Evolutionary conservation across 768 basidiomycete species (phyloP).

Genomic region (Boletus eberwhitei): DNA sequence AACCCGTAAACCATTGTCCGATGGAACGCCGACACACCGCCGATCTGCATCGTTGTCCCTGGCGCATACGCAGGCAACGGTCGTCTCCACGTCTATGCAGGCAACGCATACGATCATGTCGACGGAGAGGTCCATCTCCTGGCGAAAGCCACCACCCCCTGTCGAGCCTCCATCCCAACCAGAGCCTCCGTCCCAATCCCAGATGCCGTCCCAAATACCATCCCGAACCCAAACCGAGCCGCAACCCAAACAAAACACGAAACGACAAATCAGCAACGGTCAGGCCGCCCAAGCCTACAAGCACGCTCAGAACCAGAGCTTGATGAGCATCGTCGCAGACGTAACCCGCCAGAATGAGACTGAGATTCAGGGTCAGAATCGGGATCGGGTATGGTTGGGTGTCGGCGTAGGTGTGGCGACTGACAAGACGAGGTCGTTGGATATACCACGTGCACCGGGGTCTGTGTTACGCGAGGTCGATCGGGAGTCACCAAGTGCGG

Average conservation of each 20-base stretch:
- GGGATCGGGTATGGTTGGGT: background rate
- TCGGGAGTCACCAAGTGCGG: background rate
- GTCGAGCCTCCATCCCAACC: background rate
- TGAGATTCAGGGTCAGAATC: background rate
- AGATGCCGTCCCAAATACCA: background rate
- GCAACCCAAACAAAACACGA: conserved; percentile 7
- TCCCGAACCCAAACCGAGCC: background rate
- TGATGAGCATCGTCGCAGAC: conserved; percentile 70
- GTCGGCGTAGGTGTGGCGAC: background rate
- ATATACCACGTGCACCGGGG: conserved; percentile 21
- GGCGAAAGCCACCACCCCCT: conserved; percentile 10
- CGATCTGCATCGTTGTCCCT: conserved; percentile 18
- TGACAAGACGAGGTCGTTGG: conserved; percentile 19
- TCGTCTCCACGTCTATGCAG: background rate
- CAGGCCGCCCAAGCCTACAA: conserved; percentile 5
- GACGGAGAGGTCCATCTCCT: background rate
- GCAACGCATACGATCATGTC: background rate
- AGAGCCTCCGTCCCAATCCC: background rate
- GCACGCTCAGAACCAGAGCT: conserved; percentile 30
- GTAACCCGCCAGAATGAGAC: conserved; percentile 43
- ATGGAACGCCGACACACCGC: background rate
- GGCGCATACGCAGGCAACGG: background rate
- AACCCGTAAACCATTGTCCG: background rate
- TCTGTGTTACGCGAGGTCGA: conserved; percentile 3
- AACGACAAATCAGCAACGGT: conserved; percentile 11